These are phyloP conservation scores for Metschnikowia orientalis DNA, from an alignment of 805 yeast species.

Conservation along the genomic window DNA sequence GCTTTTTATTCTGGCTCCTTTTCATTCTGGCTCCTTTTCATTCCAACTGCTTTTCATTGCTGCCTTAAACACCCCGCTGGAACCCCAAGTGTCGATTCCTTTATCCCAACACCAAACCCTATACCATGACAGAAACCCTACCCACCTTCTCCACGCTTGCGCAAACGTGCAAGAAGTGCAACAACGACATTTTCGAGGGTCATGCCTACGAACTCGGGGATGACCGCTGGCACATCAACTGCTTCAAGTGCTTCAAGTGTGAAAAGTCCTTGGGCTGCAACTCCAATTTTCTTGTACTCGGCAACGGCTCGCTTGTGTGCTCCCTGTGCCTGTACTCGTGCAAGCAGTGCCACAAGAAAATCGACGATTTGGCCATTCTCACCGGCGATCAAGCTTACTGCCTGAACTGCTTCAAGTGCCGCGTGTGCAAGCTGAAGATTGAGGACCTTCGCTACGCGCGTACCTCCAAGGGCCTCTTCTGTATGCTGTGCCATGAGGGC, in stretches of 20 bases:
- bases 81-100: too few relatives aligned
- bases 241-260: constrained; percentile 89
- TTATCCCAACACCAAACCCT: too few relatives aligned
- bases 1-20: too few relatives aligned
- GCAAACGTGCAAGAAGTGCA: constrained; percentile 40
- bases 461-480: constrained; percentile 87
- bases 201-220: constrained; percentile 94
- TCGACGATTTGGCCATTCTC: constrained; percentile 87
- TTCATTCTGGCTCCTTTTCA: too few relatives aligned
- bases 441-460: constrained; percentile 89
- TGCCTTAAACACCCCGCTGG: too few relatives aligned
- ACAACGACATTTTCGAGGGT: constrained; percentile 65
- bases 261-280: constrained; percentile 73
- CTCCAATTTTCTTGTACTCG: constrained; percentile 84
- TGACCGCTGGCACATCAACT: constrained; percentile 92
- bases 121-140: constrained; percentile 10
- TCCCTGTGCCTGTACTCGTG: constrained; percentile 91
- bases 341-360: constrained; percentile 76
- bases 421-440: constrained; percentile 79
- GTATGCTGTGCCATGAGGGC: constrained; percentile 88
- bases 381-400: constrained; percentile 97
- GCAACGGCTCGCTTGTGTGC: constrained; percentile 89
- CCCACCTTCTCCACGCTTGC: constrained; percentile 3
- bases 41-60: too few relatives aligned
- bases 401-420: constrained; percentile 82